Base-by-base conservation (phyloP, 2,329 filamentous ascomycete genomes). In the Penicillium fuscoglaucum region DNA sequence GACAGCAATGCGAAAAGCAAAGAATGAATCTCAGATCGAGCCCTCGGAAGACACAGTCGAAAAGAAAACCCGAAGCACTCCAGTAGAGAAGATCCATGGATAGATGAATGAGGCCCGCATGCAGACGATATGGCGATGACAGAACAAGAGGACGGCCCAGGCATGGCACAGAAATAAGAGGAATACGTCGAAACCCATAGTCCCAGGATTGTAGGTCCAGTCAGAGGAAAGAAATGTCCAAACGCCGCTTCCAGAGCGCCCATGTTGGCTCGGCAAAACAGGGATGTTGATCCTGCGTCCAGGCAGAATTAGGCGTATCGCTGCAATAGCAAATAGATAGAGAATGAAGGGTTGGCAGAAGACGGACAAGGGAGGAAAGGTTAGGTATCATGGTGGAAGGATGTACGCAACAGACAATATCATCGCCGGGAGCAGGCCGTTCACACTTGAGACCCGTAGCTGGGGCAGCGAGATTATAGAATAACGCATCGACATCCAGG, bases 401-500 rank as follows among this genome's bases (percentile, higher is more conserved):
- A 26, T 47, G 24, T 31, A 24, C 28, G 17, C 21, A 52, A 29
- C 19, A 21, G 26, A 44, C 39, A 26, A 13, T 7, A 26, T 12
- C 15, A 19, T 10, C 17, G 21, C 17, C 3, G 15, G 17, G n/a
- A 46, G 8, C 39, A 46, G 17, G 13, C 21, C 17, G 17, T 35
- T 21, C 21, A 19, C 17, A 17, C 21, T 17, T 28, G 21, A 53
- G 24, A 19, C 17, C 10, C 40, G 29, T 6, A 24, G 17, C 15
- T 53, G 1, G 51, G 13, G 12, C 21, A 31, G 40, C 17, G 21
- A 58, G 12, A 39, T 68, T 62, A 88, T 72, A 87, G 76, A 60
- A 90, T 85, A 53, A 87, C 79, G 71, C 87, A 89, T 62, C 86
- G 81, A 71, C 87, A 89, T 19, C 85, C 81, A 39, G 85, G 82